Evolutionary conservation across 1,284 basidiomycete genomes (phyloP).

Genomic region (Rhodotorula sp.): DNA sequence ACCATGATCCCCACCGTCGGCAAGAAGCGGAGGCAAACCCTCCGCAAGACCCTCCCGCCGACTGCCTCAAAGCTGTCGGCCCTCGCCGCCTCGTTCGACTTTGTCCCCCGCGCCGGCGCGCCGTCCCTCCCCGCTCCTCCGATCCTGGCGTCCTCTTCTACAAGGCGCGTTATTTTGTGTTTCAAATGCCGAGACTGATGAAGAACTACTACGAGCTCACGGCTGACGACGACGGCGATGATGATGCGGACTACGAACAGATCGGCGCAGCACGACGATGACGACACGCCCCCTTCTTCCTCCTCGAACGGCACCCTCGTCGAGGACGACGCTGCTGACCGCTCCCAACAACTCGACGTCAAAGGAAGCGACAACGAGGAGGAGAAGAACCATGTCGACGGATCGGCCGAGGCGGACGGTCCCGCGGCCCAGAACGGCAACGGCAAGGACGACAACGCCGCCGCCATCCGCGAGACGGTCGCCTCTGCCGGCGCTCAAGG

Average conservation of each 20-base stretch:
- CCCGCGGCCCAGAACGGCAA: neutral
- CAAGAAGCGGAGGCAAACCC: constrained; percentile 19
- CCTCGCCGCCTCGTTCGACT: constrained; percentile 36
- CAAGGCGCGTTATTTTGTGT: too few relatives aligned
- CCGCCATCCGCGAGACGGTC: constrained; percentile 15
- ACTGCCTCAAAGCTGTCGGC: constrained; percentile 24
- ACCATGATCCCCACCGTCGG: constrained; percentile 2
- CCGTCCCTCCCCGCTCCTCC: constrained; percentile 4
- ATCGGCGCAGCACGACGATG: too few relatives aligned
- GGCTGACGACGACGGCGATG: too few relatives aligned
- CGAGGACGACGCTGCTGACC: too few relatives aligned
- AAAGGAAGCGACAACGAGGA: too few relatives aligned
- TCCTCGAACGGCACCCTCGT: too few relatives aligned
- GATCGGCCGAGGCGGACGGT: constrained; percentile 2
- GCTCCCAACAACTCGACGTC: too few relatives aligned
- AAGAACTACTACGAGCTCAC: too few relatives aligned
- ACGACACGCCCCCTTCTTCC: too few relatives aligned
- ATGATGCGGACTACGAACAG: too few relatives aligned
- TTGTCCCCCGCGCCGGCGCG: constrained; percentile 12
- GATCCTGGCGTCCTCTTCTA: neutral
- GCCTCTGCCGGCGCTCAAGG: constrained; percentile 24
- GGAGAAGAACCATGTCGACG: too few relatives aligned
- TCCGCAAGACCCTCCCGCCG: constrained; percentile 18
- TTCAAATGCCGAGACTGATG: too few relatives aligned
- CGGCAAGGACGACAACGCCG: neutral